Conservation (phyloP, 2,329 filamentous ascomycete genomes). For the Clonostachys rosea region DNA sequence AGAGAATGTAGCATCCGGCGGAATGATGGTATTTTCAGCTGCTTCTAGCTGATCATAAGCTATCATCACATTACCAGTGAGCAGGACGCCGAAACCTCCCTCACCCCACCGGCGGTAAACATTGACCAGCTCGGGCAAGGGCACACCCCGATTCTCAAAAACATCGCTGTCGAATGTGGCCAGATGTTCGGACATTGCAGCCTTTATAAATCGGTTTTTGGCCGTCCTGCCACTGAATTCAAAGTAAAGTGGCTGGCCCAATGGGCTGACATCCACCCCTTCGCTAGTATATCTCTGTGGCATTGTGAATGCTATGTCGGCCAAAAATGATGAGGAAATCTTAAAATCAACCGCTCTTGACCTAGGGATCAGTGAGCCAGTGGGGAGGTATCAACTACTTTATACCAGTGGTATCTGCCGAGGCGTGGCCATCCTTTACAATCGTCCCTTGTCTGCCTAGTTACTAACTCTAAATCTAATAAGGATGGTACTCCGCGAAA, state of each 20-base stretch:
- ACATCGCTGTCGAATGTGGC: conserved; percentile 55
- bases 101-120: conserved; percentile 58
- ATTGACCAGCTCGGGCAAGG: conserved; percentile 35
- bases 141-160: conserved; percentile 39
- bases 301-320: too few species aligned
- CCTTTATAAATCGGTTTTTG: conserved; percentile 63
- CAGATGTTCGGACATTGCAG: conserved; percentile 61
- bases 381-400: too few species aligned
- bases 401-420: too few species aligned
- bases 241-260: conserved; percentile 42
- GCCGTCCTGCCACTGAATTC: conserved; percentile 49
- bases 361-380: too few species aligned
- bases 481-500: too few species aligned
- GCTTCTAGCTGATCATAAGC: conserved; percentile 54
- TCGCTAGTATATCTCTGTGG: too few species aligned
- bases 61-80: conserved; percentile 62
- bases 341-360: too few species aligned
- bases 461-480: too few species aligned
- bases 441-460: too few species aligned
- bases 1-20: conserved; percentile 38
- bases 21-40: conserved; percentile 54
- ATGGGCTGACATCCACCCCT: conserved; percentile 8
- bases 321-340: too few species aligned
- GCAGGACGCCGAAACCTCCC: conserved; percentile 47
- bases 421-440: too few species aligned